Percentiles rank a stretch among this genome's conserved stretches.
Evolutionary conservation across 805 yeast species (phyloP).

Genomic region (Cyberlindnera mrakii): DNA sequence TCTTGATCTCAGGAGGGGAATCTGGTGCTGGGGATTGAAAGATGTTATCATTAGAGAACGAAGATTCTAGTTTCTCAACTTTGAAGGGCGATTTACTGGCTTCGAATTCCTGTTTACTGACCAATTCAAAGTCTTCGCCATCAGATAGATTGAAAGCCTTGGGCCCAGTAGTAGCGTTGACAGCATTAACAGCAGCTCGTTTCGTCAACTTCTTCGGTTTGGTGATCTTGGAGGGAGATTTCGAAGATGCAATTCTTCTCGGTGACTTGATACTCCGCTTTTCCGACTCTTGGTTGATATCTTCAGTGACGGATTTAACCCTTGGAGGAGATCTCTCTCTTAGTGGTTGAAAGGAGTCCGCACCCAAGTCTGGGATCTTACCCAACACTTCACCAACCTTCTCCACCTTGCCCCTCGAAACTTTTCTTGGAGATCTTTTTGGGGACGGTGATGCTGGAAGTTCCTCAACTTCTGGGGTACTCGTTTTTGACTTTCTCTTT

Average conservation of each 20-base stretch:
- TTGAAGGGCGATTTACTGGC: slow-evolving; percentile 7
- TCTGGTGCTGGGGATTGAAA: slow-evolving; percentile 27
- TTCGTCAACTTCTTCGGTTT: not conserved
- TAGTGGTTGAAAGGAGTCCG: slow-evolving; percentile 2
- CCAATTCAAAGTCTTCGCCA: slow-evolving; percentile 4
- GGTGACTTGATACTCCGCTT: not conserved
- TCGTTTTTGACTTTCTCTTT: slow-evolving; percentile 3
- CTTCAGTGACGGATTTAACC: not conserved
- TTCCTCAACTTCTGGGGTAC: not conserved
- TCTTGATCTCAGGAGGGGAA: slow-evolving; percentile 17
- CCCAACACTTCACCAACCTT: slow-evolving; percentile 5
- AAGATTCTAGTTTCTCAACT: slow-evolving; percentile 14
- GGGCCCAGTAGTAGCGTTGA: too few relatives aligned
- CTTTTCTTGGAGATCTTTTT: slow-evolving; percentile 13
- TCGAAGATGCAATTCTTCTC: not conserved
- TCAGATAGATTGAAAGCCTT: not conserved
- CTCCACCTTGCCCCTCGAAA: not conserved
- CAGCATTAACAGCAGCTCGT: too few relatives aligned
- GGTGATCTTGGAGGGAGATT: not conserved
- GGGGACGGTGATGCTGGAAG: not conserved
- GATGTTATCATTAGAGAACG: slow-evolving; percentile 30
- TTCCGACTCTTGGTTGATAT: not conserved
- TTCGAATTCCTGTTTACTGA: slow-evolving; percentile 3
- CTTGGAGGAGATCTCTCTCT: slow-evolving; percentile 9
- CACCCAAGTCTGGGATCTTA: slow-evolving; percentile 12